Evolutionary conservation across 768 basidiomycete species (phyloP), one percentile per base, ranked within the genome.

Genomic region (Phaffia australis): DNA sequence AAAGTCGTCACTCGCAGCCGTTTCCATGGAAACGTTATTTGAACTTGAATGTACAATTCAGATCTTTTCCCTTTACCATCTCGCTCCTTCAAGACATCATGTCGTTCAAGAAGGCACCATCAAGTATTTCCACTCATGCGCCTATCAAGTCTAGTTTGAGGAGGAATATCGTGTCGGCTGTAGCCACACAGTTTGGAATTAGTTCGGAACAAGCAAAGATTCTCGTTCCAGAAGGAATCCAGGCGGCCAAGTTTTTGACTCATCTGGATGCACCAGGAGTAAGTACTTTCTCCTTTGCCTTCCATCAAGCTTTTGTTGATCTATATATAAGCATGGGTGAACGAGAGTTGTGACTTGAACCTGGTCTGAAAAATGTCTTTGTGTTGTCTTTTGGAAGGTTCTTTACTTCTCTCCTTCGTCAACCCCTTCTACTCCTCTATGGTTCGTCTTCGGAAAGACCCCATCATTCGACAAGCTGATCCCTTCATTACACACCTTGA

Each of bases 401-500:
- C 18, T 67, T 27, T 67, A 67, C 60, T 61, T 63, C 46, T 67
- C 66, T 21, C 59, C 66, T 21, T 27, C 11, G 23, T 42, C 60
- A 16, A 30, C 55, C n/a, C 55, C 59, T 9, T 47, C 65, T 9
- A 67, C 63, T 48, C 67, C 67, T 3, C 49, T 69, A 6, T 69
- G 62, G 62, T 69, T 69, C 50, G 58, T 59, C 18, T 48, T 69
- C 21, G 64, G 64, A 6, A 65, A 65, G 42, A 35, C 49, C 15
- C 15, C 64, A 7, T 19, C 30, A 15, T 58, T 50, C 18, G 35
- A 15, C 25, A 58, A 51, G 5, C 67, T 63, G 9, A 61, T 62
- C 35, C 55, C 35, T 29, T 46, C 56, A 82, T 82, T 88, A 21
- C 89, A 89, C 73, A 87, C 88, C 0, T 75, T 91, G 27, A 88